Evolutionary conservation across 805 yeast species (phyloP).

Genomic region (Zygosaccharomyces bisporus): DNA sequence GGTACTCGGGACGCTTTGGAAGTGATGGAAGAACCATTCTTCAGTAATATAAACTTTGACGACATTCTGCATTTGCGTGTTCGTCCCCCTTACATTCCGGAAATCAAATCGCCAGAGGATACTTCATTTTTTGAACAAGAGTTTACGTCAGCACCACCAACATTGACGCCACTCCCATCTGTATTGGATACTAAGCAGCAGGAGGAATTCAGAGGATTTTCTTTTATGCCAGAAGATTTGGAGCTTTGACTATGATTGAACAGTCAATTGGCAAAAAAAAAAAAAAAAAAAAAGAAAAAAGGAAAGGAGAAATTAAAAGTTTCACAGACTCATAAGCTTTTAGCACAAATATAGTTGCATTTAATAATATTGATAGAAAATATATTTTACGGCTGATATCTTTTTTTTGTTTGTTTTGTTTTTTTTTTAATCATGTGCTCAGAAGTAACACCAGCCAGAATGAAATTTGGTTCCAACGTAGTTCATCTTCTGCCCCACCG

Average conservation of each 20-base stretch:
- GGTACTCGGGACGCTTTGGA: constrained; percentile 88
- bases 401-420: background rate
- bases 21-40: constrained; percentile 93
- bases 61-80: constrained; percentile 69
- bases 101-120: constrained; percentile 81
- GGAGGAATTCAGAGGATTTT: constrained; percentile 96
- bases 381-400: background rate
- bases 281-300: background rate
- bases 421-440: background rate
- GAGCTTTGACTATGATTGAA: constrained; percentile 26
- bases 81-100: constrained; percentile 88
- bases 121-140: constrained; percentile 91
- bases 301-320: background rate
- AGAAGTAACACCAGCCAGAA: background rate
- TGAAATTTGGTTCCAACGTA: background rate
- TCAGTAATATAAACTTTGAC: constrained; percentile 84
- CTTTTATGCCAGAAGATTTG: constrained; percentile 68
- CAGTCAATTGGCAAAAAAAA: background rate
- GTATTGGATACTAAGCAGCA: constrained; percentile 82
- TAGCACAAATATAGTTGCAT: constrained; percentile 2
- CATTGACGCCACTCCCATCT: constrained; percentile 91
- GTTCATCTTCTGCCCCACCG: background rate
- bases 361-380: constrained; percentile 4
- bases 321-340: background rate
- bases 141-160: constrained; percentile 90